A percentile compares a stretch with the other conserved stretches of the same genome.
Conservation (phyloP, 2,329 filamentous ascomycete genomes). For the Exophiala bonariae region DNA sequence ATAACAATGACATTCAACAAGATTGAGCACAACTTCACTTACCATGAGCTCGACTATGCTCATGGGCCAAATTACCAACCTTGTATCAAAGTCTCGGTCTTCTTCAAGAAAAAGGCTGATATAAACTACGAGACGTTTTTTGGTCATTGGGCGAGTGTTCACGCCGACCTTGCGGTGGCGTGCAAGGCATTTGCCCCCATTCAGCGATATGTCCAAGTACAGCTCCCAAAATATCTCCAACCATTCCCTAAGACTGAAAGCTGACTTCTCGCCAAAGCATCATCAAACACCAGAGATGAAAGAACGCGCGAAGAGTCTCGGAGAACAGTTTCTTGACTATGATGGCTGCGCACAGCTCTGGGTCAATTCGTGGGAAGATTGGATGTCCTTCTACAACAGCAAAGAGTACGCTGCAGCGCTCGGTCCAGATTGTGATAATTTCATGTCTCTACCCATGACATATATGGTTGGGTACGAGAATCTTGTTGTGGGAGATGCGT, state of each 20-base stretch:
- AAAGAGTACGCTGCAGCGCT: slow-evolving; percentile 1
- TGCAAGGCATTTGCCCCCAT: slow-evolving; percentile 2
- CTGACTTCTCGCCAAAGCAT: not conserved
- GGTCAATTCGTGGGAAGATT: slow-evolving; percentile 1
- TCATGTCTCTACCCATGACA: not conserved
- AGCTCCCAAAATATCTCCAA: not conserved
- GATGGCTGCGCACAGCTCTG: slow-evolving; percentile 5
- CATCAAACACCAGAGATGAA: slow-evolving; percentile 1
- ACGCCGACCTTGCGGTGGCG: slow-evolving; percentile 5
- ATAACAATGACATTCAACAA: no score
- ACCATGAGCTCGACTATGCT: not conserved
- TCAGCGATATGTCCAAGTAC: not conserved
- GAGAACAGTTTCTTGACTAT: slow-evolving; percentile 5
- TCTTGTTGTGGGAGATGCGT: not conserved
- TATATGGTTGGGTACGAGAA: not conserved
- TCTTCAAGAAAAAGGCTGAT: slow-evolving; percentile 7
- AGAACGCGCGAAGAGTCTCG: not conserved
- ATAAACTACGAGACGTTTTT: slow-evolving; percentile 6
- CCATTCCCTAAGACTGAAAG: not conserved
- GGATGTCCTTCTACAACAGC: not conserved
- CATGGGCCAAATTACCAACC: slow-evolving; percentile 5
- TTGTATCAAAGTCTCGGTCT: slow-evolving; percentile 6
- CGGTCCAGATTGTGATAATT: not conserved
- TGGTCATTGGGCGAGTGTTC: slow-evolving; percentile 8
- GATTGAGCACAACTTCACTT: slow-evolving; percentile 5